phyloP scores from a whole-genome alignment of 352 stramenopile species.

The Pythium brachiatum region DNA sequence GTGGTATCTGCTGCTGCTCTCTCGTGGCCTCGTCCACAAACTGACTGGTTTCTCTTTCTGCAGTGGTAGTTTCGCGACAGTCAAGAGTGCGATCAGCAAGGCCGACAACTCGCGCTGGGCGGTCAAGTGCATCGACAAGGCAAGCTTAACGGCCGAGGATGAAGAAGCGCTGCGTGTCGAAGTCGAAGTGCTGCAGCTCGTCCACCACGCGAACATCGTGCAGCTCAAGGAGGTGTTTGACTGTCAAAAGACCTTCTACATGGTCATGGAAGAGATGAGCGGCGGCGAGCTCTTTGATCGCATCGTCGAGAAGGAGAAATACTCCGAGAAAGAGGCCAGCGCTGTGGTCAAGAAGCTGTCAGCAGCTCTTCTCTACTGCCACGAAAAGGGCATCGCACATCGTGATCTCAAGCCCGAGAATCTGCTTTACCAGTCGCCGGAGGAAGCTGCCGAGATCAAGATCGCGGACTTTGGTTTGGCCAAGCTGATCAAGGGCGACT shows the following conservation, averaged over 20 bases:
- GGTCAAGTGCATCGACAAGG: conserved; percentile 86
- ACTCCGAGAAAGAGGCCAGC: conserved; percentile 87
- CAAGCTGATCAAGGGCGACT: conserved; percentile 92
- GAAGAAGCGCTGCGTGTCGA: conserved; percentile 80
- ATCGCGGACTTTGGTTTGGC: conserved; percentile 90
- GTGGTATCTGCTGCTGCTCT: conserved; percentile 7
- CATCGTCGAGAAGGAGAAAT: conserved; percentile 92
- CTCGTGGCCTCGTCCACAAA: neutral
- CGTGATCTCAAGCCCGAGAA: conserved; percentile 89
- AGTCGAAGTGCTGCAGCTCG: conserved; percentile 77
- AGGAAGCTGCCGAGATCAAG: conserved; percentile 93
- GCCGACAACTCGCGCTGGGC: conserved; percentile 75
- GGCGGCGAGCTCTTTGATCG: conserved; percentile 92
- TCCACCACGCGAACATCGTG: conserved; percentile 88
- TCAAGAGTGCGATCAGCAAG: conserved; percentile 81
- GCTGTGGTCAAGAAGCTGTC: conserved; percentile 84
- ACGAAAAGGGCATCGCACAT: conserved; percentile 90
- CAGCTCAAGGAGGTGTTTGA: conserved; percentile 86
- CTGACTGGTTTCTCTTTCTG: conserved; percentile 3
- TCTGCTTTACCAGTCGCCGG: conserved; percentile 79
- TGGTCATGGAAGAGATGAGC: conserved; percentile 92
- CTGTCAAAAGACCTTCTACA: conserved; percentile 88
- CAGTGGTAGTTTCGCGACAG: conserved; percentile 83
- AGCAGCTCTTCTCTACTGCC: conserved; percentile 83
- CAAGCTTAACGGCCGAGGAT: conserved; percentile 73